Conservation (phyloP, 257 asterid genomes). For the Solanum raphanifolium region DNA sequence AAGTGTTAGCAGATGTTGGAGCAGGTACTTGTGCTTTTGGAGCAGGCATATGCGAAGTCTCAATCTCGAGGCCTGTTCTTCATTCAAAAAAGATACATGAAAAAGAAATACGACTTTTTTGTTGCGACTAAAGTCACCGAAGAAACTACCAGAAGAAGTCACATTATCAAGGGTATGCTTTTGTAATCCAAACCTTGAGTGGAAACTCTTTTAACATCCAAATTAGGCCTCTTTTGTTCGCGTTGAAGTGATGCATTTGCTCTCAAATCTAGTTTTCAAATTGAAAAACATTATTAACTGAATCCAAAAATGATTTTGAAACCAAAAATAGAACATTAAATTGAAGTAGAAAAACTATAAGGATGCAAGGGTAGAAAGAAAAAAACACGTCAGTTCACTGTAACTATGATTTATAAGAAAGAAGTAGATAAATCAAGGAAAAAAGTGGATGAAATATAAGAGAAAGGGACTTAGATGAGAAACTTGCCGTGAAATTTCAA, state of each 20-base stretch:
- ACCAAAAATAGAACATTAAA: background rate
- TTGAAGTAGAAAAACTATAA: background rate
- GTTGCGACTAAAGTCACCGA: background rate
- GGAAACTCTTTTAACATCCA: background rate
- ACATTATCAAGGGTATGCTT: background rate
- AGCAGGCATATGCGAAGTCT: background rate
- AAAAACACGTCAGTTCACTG: background rate
- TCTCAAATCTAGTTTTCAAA: background rate
- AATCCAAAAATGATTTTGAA: background rate
- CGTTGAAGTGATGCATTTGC: background rate
- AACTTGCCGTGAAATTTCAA: background rate
- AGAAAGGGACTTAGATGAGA: background rate
- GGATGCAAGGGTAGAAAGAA: background rate
- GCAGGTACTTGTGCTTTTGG: background rate
- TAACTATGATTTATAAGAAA: background rate
- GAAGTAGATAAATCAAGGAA: background rate
- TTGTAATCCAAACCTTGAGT: background rate
- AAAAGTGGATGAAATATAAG: background rate
- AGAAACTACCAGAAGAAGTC: background rate
- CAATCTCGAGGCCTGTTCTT: background rate
- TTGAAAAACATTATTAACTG: background rate
- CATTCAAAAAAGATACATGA: background rate
- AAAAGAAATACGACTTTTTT: background rate
- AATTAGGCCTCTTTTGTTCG: background rate
- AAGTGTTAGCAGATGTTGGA: background rate